phyloP scores from a whole-genome alignment of 371 early-diverging fungal genomes.

The Mucor irregularis region DNA sequence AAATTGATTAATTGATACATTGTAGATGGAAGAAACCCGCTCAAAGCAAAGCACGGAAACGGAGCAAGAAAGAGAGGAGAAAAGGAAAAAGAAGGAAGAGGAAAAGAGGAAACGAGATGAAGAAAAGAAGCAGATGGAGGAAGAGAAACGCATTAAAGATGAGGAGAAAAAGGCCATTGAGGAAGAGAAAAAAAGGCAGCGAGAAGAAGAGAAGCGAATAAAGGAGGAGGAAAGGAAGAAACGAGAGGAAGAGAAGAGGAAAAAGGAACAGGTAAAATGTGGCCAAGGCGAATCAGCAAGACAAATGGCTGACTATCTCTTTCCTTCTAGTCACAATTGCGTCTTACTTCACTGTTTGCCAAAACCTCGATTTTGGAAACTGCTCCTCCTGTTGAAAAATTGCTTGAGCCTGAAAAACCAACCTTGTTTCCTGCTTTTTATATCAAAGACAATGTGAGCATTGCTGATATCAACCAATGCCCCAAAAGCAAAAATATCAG shows the following conservation, averaged over 20 bases:
- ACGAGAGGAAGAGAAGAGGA: slow-evolving; percentile 30
- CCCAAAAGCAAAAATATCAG: slow-evolving; percentile 12
- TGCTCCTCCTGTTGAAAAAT: slow-evolving; percentile 15
- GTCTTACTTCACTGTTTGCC: slow-evolving; percentile 43
- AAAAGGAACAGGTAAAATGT: slow-evolving; percentile 40
- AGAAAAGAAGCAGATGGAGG: slow-evolving; percentile 12
- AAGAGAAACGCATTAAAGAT: slow-evolving; percentile 24
- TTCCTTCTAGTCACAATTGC: slow-evolving; percentile 35
- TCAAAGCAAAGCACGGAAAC: slow-evolving; percentile 4
- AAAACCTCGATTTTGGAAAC: slow-evolving; percentile 18
- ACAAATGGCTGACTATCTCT: slow-evolving; percentile 15
- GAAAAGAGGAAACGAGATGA: slow-evolving; percentile 10
- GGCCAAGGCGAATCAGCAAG: not conserved
- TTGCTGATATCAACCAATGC: slow-evolving; percentile 14
- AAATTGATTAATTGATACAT: not conserved
- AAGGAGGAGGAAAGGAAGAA: slow-evolving; percentile 37
- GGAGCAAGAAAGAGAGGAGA: slow-evolving; percentile 12
- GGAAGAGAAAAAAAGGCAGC: slow-evolving; percentile 28
- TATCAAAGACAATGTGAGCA: slow-evolving; percentile 55
- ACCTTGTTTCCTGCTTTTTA: slow-evolving; percentile 70
- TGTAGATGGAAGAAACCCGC: not conserved
- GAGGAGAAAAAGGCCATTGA: slow-evolving; percentile 28
- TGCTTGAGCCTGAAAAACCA: slow-evolving; percentile 26
- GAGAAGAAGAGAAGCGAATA: slow-evolving; percentile 25
- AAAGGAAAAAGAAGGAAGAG: not conserved